phyloP scores from a whole-genome alignment of 23 red algal species.

The Cyanidiococcus yangmingshanensis region DNA sequence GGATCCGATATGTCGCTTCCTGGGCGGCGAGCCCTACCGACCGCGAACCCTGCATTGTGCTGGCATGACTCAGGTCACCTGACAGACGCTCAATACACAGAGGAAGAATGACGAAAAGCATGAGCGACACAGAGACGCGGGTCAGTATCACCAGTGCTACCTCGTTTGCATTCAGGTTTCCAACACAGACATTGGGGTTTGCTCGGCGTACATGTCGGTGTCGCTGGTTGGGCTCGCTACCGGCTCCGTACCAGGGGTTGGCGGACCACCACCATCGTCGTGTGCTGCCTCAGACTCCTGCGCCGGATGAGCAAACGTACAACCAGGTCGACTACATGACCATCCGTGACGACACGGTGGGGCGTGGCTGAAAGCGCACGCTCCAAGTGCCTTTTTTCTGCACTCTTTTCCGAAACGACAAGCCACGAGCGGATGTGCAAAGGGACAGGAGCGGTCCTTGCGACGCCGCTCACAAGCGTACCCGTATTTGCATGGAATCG shows the following conservation, averaged over 20 bases:
- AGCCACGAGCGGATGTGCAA: neutral
- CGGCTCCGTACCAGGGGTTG: neutral
- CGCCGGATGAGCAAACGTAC: constrained; percentile 14
- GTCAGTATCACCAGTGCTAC: too few species aligned
- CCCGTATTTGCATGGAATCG: constrained; percentile 5
- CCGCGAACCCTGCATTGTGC: too few species aligned
- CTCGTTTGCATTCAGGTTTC: neutral
- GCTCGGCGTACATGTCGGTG: neutral
- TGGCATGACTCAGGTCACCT: too few species aligned
- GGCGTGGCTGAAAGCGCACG: constrained; percentile 15
- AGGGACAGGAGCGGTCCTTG: neutral
- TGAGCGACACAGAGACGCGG: too few species aligned
- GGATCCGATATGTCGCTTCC: too few species aligned
- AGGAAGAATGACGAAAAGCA: too few species aligned
- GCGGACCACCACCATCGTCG: neutral
- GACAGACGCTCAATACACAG: too few species aligned
- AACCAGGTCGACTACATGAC: neutral
- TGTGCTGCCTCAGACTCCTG: neutral
- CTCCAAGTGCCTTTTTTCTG: neutral
- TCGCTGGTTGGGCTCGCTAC: neutral
- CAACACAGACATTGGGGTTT: neutral
- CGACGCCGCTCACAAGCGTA: constrained; percentile 10
- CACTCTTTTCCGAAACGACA: constrained; percentile 10
- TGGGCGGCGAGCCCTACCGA: too few species aligned
- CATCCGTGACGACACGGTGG: constrained; percentile 4